phyloP scores from a whole-genome alignment of 2,329 filamentous ascomycete genomes.

The Clonostachys sp. region DNA sequence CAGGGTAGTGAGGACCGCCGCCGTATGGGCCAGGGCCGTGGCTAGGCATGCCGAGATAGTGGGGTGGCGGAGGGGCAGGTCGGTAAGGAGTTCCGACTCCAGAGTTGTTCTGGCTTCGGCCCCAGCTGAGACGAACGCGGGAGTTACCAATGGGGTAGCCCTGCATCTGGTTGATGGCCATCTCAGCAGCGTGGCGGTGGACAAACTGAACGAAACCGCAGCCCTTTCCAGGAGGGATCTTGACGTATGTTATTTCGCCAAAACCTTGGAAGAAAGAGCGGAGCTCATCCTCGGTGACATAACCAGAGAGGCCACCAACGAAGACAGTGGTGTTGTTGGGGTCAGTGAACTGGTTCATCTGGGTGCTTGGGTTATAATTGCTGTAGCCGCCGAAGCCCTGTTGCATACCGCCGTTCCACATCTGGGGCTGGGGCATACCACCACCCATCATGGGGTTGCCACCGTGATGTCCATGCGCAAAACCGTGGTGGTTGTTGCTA shows the following conservation, averaged over 20 bases:
- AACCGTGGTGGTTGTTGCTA: slow-evolving; percentile 27
- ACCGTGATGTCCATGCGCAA: slow-evolving; percentile 34
- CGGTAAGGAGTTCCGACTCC: slow-evolving; percentile 96
- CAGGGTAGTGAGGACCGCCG: slow-evolving; percentile 41
- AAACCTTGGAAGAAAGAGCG: slow-evolving; percentile 99
- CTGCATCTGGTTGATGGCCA: slow-evolving; percentile 99
- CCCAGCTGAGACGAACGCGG: slow-evolving; percentile 95
- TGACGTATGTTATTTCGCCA: slow-evolving; percentile 98
- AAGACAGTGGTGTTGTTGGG: slow-evolving; percentile 99
- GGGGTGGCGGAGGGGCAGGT: slow-evolving; percentile 69
- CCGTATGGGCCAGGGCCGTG: slow-evolving; percentile 25
- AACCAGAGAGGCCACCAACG: slow-evolving; percentile 92
- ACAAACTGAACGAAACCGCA: slow-evolving; percentile 99
- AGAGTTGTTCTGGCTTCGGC: slow-evolving; percentile 98
- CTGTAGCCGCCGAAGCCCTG: slow-evolving; percentile 22
- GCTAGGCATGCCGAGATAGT: slow-evolving; percentile 46
- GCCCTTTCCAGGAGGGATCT: slow-evolving; percentile 98
- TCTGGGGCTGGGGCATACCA: slow-evolving; percentile 40
- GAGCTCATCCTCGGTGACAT: slow-evolving; percentile 99
- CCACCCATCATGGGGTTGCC: slow-evolving; percentile 38
- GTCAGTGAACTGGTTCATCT: slow-evolving; percentile 99
- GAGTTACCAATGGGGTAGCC: slow-evolving; percentile 99
- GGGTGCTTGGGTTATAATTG: slow-evolving; percentile 42
- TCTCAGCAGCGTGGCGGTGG: slow-evolving; percentile 96
- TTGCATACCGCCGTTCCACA: slow-evolving; percentile 28